These are phyloP conservation scores for Skeletonema costatum DNA, from an alignment of 108 stramenopile genomes.

Conservation along the genomic window DNA sequence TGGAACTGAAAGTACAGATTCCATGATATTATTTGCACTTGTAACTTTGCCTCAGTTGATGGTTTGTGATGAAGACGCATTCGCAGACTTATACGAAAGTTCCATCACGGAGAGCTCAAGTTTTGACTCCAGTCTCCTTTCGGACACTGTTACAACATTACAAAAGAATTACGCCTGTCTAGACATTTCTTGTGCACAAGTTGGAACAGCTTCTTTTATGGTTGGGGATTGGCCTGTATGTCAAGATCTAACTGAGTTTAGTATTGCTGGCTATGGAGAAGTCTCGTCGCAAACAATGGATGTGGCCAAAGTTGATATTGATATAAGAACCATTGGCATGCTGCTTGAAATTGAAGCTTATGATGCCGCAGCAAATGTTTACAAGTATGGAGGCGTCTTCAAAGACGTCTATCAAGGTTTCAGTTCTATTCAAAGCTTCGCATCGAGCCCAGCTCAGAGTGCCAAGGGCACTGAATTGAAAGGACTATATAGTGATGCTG, in stretches of 20 bases:
- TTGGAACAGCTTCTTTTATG: conserved; percentile 27
- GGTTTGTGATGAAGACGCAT: conserved; percentile 46
- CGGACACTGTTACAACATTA: conserved; percentile 28
- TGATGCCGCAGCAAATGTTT: conserved; percentile 53
- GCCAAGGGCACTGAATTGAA: conserved; percentile 4
- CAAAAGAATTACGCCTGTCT: conserved; percentile 57
- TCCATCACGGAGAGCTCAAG: conserved; percentile 24
- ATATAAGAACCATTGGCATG: conserved; percentile 52
- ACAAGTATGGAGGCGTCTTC: conserved; percentile 57
- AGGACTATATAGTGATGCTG: conserved; percentile 21
- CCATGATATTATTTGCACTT: not conserved
- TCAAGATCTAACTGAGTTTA: conserved; percentile 31
- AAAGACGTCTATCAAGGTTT: not conserved
- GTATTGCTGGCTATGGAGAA: conserved; percentile 38
- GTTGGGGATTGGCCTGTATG: not conserved
- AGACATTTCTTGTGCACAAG: conserved; percentile 48
- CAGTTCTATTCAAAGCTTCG: conserved; percentile 39
- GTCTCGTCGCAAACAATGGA: not conserved
- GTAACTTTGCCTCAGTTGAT: conserved; percentile 43
- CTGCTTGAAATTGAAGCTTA: conserved; percentile 43
- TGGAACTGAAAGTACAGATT: not conserved
- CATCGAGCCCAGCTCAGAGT: conserved; percentile 5
- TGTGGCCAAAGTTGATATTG: conserved; percentile 52
- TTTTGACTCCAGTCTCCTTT: not conserved
- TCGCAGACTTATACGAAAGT: conserved; percentile 28